phyloP scores from a whole-genome alignment of 176 grass and related monocot species.

The Rhynchospora breviuscula region DNA sequence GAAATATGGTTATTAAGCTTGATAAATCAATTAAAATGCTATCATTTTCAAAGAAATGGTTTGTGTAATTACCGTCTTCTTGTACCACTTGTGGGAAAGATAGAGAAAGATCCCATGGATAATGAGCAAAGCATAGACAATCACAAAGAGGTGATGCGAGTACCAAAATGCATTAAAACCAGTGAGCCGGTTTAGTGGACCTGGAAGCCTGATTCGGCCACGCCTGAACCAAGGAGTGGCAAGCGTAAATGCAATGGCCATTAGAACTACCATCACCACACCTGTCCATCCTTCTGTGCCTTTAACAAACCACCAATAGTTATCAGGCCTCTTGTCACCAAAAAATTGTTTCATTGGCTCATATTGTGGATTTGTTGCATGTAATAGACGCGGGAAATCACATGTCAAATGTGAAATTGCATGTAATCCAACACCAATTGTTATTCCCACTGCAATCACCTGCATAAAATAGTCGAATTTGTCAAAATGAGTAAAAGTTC shows the following conservation, averaged over 20 bases:
- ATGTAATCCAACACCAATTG: slow-evolving; percentile 56
- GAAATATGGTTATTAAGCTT: background rate
- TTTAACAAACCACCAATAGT: slow-evolving; percentile 98
- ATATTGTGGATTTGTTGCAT: slow-evolving; percentile 46
- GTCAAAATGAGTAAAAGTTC: background rate
- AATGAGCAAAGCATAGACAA: slow-evolving; percentile 81
- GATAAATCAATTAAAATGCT: background rate
- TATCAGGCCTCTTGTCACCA: slow-evolving; percentile 25
- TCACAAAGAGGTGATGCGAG: slow-evolving; percentile 88
- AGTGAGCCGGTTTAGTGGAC: slow-evolving; percentile 39
- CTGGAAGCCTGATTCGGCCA: slow-evolving; percentile 33
- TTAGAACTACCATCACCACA: slow-evolving; percentile 62
- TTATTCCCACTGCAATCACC: slow-evolving; percentile 68
- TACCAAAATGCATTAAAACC: slow-evolving; percentile 99
- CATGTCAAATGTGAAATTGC: slow-evolving; percentile 69
- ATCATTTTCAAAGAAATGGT: slow-evolving; percentile 1
- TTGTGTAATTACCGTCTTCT: slow-evolving; percentile 53
- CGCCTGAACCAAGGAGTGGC: slow-evolving; percentile 87
- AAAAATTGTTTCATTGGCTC: slow-evolving; percentile 64
- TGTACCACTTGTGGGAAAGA: slow-evolving; percentile 65
- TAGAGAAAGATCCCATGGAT: slow-evolving; percentile 75
- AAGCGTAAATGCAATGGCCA: slow-evolving; percentile 67
- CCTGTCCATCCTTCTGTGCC: slow-evolving; percentile 96
- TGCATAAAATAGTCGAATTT: background rate
- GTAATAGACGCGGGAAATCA: slow-evolving; percentile 91